Evolutionary conservation across 2,329 filamentous ascomycete genomes (phyloP), one percentile per base, ranked within the genome.

Genomic region (Aureobasidium sp.): DNA sequence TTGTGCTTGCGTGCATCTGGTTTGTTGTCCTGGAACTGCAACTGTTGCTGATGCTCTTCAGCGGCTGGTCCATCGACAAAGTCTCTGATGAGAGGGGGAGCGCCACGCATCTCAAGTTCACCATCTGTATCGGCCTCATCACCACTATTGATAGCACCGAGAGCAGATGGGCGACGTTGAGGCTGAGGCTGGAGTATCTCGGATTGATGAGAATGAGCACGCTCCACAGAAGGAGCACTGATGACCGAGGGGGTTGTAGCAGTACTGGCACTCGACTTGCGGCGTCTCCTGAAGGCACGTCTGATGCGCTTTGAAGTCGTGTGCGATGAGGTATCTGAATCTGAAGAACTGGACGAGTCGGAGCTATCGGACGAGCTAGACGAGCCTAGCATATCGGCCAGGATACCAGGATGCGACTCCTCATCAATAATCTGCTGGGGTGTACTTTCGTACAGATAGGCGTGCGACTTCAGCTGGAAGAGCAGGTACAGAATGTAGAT

Each of bases 361-460:
- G 75, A 77, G 5, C 85, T 85, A 46, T 72, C 70, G 9, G 82
- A 83, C 10, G 78, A 82, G 60, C 76, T 80, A 2, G 87, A 89
- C 0, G 86, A 85, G 66, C 94, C 89, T 70, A 96, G 82, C 75
- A 93, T 90, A 36, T 89, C 88, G 20, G 89, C 88, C 13, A 92
- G 82, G 0, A 94, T 87, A 66, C 92, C 92, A 26, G 92, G 92
- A 50, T 90, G 88, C 0, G 90, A 87, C 72, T 96, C 92, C 69
- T 94, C 91, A 68, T 97, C 92, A 66, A 97, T 94, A 64, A 95
- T 88, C 68, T 92, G 87, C 76, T 96, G 91, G 10, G 92, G 92
- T 5, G 90, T 96, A 67, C 91, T 94, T 74, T 91, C 89, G 68
- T 96, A 96, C 79, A 96, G 86, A 76, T 95, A 96, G 9, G 90